Conservation (phyloP, 495 filamentous ascomycete species). For the Talaromyces liani region DNA sequence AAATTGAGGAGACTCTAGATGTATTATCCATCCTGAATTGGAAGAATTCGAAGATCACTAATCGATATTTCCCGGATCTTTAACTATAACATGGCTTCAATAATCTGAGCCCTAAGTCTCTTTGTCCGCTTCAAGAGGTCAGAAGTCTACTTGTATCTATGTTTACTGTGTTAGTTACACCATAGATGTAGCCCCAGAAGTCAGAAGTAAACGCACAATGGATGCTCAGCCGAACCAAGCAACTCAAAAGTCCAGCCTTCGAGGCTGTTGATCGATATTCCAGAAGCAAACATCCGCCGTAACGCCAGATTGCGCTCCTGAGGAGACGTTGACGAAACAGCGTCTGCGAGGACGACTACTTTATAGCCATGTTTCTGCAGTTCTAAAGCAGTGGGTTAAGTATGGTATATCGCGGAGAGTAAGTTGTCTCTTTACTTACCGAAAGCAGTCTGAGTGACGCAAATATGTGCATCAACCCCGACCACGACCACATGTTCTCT, state of each 20-base stretch:
- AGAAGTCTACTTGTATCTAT: not conserved
- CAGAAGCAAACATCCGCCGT: not conserved
- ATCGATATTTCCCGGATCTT: not conserved
- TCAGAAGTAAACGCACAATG: not conserved
- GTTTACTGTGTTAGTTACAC: not conserved
- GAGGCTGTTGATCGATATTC: not conserved
- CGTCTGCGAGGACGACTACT: not conserved
- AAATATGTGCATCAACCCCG: not conserved
- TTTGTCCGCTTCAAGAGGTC: not conserved
- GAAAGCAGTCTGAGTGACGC: not conserved
- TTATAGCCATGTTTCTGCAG: not conserved
- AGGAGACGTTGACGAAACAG: not conserved
- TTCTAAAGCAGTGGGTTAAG: not conserved
- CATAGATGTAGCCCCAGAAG: not conserved
- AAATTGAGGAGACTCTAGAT: not conserved
- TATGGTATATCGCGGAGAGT: not conserved
- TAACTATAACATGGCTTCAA: not conserved
- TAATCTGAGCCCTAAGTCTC: not conserved
- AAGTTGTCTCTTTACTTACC: not conserved
- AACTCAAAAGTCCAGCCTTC: conserved; percentile 2
- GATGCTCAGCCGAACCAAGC: not conserved
- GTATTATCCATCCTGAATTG: not conserved
- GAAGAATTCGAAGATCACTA: not conserved
- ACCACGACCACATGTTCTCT: not conserved
- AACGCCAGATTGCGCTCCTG: not conserved